Evolutionary conservation across 176 grass and related monocot genomes (phyloP).

Genomic region (Juncus inflexus): DNA sequence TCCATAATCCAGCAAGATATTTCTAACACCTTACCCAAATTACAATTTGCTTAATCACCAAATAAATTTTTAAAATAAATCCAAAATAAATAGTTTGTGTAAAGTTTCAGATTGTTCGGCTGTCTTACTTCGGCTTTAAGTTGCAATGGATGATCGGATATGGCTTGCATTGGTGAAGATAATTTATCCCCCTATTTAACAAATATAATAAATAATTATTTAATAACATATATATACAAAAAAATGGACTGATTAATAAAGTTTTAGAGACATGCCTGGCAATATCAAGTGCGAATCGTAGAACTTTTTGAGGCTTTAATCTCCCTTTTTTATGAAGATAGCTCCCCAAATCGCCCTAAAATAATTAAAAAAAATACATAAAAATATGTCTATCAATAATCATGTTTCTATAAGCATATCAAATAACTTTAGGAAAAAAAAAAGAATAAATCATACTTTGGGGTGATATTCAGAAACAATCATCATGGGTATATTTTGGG

Average conservation of each 20-base stretch:
- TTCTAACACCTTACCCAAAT: conserved; percentile 99
- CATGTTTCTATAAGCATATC: background rate
- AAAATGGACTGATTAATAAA: background rate
- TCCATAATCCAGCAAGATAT: conserved; percentile 98
- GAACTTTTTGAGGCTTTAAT: conserved; percentile 64
- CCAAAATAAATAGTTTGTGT: background rate
- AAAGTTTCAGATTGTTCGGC: conserved; percentile 37
- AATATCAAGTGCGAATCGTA: conserved; percentile 91
- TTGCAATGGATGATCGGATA: conserved; percentile 95
- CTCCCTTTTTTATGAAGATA: conserved; percentile 88
- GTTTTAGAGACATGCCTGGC: conserved; percentile 49
- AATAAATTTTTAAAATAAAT: conserved; percentile 1
- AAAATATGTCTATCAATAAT: background rate
- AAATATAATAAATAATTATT: background rate
- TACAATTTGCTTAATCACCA: conserved; percentile 24
- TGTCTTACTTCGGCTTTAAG: conserved; percentile 99
- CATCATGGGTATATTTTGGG: conserved; percentile 97
- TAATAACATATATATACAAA: background rate
- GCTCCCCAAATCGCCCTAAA: conserved; percentile 59
- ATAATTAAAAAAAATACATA: background rate
- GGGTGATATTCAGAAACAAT: conserved; percentile 75
- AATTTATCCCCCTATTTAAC: conserved; percentile 84
- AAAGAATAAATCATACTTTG: conserved; percentile 37
- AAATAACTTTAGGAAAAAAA: background rate
- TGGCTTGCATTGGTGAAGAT: conserved; percentile 94